Evolutionary conservation across 257 asterid species (phyloP), one percentile per base, ranked within the genome.

Genomic region (Nicotiana tabacum): DNA sequence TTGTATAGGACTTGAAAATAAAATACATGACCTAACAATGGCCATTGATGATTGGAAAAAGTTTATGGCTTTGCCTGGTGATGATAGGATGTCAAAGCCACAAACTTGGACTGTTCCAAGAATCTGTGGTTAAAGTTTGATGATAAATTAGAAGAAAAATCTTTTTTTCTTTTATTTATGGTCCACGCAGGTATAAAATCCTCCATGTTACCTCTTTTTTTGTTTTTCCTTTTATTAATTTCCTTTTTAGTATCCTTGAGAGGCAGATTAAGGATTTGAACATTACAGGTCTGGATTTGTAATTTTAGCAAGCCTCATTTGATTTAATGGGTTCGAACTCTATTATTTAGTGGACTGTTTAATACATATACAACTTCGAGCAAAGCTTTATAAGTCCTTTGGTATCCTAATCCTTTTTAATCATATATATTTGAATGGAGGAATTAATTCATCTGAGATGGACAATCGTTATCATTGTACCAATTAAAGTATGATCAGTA

Each of bases 51-150:
- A 90, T 61, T 91, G 97, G 97, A 89, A 84, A 39, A 85, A 57
- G 16, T 92, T 88, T 61, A 60, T 72, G 77, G 57, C 88, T 8
- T 39, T 81, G 58, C 24, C 83, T 51, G 68, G 17, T 13, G 77
- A 9, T 6, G 68, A 81, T 1, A 83, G 78, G 81, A 85, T 82
- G 83, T 81, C 33, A 55, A 86, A 66, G 30, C 61, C n/a, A 4
- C 84, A 80, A 55, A 80, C 89, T 51, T 91, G 94, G 94, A 88
- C 91, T 10, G 84, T 88, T n/a, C 92, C 93, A 0, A 80, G 90
- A 74, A 27, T 60, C 17, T 91, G 94, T 82, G 88, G 89, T 10
- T 60, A 4, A 56, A 17, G 2, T 9, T 9, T 66, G 27, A 24
- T 66, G 35, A n/a, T 18, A 61, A 3, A 18, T 18, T 62, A 24